Evolutionary conservation across 371 early-diverging fungal species (phyloP), one percentile per base, ranked within the genome.

Genomic region (Mucor piriformis): DNA sequence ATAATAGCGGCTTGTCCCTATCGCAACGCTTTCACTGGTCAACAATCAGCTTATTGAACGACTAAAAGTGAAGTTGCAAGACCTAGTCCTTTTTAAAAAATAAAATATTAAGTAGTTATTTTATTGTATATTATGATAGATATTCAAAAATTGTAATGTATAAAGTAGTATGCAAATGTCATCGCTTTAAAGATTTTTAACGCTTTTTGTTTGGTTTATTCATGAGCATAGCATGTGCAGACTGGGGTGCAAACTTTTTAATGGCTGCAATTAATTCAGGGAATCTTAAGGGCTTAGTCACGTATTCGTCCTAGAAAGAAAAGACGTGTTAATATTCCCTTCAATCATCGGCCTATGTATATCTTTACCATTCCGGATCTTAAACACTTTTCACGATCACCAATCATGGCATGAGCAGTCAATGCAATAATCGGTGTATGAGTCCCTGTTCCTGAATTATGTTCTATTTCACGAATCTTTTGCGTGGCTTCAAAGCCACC

Each of bases 381-480:
- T 49, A 92, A 68, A 58, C 92, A 91, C 57, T 85, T 87, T 64
- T 92, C 90, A 54, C 89, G 76, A 67, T 90, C 91, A 16, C 89
- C 91, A 59, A 86, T 83, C 88, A 92, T 89, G n/a, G 92, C 92
- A 58, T 88, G 88, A 1, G 92, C 92, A 3, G 92, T 90, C 43
- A 92, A 67, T 12, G 92, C 92, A 55, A 92, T 86, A 38, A 92
- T 90, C 0, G 90, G 90, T 13, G 85, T 77, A 51, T 77, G 88
- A 15, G 77, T 72, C 21, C 59, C 63, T 18, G 64, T 78, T 24
- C 73, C 77, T 32, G 59, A 57, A 49, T 61, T 63, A n/a, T 63
- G 54, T 64, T 90, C 89, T 58, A 77, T 72, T 40, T 83, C 70
- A n/a, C 92, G 81, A 51, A 92, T 92, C 57, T 73, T 74, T 61